phyloP scores from a whole-genome alignment of 805 yeast genomes.

The Saturnispora sanitii region DNA sequence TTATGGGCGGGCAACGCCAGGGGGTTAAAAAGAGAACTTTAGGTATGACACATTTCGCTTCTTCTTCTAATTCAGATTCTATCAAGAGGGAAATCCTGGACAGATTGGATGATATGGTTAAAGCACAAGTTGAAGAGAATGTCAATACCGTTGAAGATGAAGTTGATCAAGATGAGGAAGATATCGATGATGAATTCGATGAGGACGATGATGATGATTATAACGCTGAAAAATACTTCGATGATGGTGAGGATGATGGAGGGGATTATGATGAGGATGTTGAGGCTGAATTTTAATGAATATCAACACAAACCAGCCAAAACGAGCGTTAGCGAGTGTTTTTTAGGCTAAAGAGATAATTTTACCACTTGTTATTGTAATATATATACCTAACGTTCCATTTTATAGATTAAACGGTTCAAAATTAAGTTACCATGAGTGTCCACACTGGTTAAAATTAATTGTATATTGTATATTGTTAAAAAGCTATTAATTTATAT shows the following conservation, averaged over 20 bases:
- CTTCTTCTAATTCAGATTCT: slow-evolving; percentile 29
- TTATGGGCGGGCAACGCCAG: slow-evolving; percentile 38
- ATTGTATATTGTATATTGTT: too few species aligned
- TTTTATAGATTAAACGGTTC: too few species aligned
- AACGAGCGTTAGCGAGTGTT: too few species aligned
- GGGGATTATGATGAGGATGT: slow-evolving; percentile 53
- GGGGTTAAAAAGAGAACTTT: slow-evolving; percentile 27
- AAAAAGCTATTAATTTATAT: too few species aligned
- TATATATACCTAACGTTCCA: too few species aligned
- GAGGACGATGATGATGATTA: slow-evolving; percentile 73
- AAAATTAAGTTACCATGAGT: too few species aligned
- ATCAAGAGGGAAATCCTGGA: slow-evolving; percentile 24
- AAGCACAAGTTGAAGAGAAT: slow-evolving; percentile 21
- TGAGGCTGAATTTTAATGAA: slow-evolving; percentile 55
- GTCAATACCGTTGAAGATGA: slow-evolving; percentile 36
- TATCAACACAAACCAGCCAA: too few species aligned
- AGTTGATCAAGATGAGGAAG: slow-evolving; percentile 35
- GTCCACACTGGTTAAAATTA: too few species aligned
- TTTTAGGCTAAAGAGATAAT: too few species aligned
- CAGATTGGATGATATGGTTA: slow-evolving; percentile 24
- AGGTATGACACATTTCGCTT: slow-evolving; percentile 35
- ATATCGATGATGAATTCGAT: slow-evolving; percentile 56
- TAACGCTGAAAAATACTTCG: slow-evolving; percentile 72
- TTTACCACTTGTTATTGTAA: too few species aligned
- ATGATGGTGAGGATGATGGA: slow-evolving; percentile 56